Base-by-base conservation (phyloP, 352 stramenopile species). In the Phytophthora sp. region DNA sequence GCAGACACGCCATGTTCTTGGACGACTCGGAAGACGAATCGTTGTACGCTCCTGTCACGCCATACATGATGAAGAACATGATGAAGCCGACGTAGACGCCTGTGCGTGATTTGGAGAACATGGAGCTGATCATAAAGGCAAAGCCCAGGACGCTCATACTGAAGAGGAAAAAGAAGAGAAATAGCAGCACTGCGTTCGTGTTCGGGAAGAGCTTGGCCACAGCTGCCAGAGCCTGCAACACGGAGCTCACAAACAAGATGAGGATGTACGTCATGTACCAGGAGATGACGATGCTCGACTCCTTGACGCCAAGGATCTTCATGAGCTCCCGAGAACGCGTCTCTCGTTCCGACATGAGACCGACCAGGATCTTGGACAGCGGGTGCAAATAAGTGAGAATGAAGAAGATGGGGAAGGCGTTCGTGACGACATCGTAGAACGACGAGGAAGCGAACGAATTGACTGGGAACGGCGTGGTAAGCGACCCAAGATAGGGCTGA, bases 211-310 rank as follows among this genome's bases (percentile, higher is more conserved):
- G 26, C 9, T 66, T 46, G 18, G 57, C 45, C n/a, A 59, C 30
- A 15, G 71, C 38, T 7, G 52, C 73, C 8, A 75, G 7, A 0
- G 69, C 49, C 53, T 83, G 71, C 3, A 87, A 50, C n/a, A 72
- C 23, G 15, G 57, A 59, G 15, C 59, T 70, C n/a, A 83, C 27
- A 24, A 73, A 52, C 33, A 87, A 33, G 3, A 81, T 62, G 4
- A 73, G 21, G 13, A 71, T 68, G 54, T 84, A 81, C 30, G 71
- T 80, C 39, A 71, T 27, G 38, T 74, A 83, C 78, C 78, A 87
- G 2, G 75, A 81, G 8, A 73, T 55, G 27, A 77, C 57, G 42
- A 81, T 71, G 31, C 56, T 65, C 21, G 69, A 68, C 26, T 80
- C 69, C 23, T 63, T 68, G 2, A 85, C 61, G 1, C 76, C 73